Percentiles rank a stretch among this genome's conserved stretches.
Evolutionary conservation across 805 yeast genomes (phyloP).

Genomic region (Candida broadrunensis): DNA sequence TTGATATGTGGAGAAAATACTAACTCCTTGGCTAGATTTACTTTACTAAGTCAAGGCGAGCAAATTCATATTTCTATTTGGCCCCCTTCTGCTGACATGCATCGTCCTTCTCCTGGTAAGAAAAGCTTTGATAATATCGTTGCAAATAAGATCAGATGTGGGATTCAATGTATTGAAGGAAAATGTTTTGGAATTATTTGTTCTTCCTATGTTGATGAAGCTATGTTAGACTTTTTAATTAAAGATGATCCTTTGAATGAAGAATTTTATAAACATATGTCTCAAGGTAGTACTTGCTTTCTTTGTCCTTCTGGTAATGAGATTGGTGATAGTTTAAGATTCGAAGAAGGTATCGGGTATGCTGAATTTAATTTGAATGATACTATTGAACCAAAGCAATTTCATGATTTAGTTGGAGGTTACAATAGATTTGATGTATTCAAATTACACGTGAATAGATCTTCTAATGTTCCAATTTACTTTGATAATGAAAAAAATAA

Average conservation of each 20-base stretch:
- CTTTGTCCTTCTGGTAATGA: conserved; percentile 16
- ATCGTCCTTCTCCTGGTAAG: conserved; percentile 35
- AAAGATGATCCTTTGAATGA: conserved; percentile 18
- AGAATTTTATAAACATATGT: conserved; percentile 10
- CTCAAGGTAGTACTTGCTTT: conserved; percentile 18
- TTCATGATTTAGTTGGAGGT: conserved; percentile 19
- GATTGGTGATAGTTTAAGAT: conserved; percentile 15
- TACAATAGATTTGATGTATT: conserved; percentile 20
- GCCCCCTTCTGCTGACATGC: conserved; percentile 27
- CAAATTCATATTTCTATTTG: conserved; percentile 17
- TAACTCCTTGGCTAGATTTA: conserved; percentile 18
- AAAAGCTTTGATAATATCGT: conserved; percentile 15
- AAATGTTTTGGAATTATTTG: conserved; percentile 19
- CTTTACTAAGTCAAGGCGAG: conserved; percentile 18
- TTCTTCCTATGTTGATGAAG: conserved; percentile 15
- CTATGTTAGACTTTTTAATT: conserved; percentile 13
- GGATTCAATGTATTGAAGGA: conserved; percentile 19
- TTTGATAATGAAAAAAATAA: conserved; percentile 4
- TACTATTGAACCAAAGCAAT: conserved; percentile 18
- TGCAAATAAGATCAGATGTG: conserved; percentile 12
- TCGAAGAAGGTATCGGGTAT: conserved; percentile 20
- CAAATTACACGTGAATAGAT: conserved; percentile 12
- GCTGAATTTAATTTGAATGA: conserved; percentile 18
- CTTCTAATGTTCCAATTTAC: conserved; percentile 8
- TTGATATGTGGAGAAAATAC: background rate